Percentiles rank a stretch among this genome's conserved stretches.
Conservation (phyloP, 2,329 filamentous ascomycete species). For the Claviceps paspali region DNA sequence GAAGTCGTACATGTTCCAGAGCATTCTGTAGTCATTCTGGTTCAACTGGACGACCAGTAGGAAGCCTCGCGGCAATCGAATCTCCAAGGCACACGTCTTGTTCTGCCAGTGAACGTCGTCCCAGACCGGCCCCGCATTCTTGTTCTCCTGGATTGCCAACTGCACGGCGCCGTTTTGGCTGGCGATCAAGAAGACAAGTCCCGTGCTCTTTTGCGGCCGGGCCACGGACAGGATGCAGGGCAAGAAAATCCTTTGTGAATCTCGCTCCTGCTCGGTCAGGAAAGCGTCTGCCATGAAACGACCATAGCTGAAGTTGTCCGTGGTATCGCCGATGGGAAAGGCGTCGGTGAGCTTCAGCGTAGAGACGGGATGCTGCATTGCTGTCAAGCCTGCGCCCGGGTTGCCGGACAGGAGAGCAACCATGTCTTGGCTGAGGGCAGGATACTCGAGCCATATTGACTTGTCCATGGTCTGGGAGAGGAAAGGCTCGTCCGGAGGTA, state of each 20-base stretch:
- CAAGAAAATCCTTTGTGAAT: slow-evolving; percentile 52
- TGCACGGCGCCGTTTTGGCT: slow-evolving; percentile 71
- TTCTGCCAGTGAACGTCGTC: slow-evolving; percentile 68
- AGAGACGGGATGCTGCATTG: slow-evolving; percentile 29
- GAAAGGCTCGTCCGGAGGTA: slow-evolving; percentile 53
- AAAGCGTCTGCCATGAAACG: slow-evolving; percentile 61
- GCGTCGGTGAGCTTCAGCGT: slow-evolving; percentile 45
- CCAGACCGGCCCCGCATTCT: slow-evolving; percentile 58
- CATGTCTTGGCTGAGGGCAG: slow-evolving; percentile 55
- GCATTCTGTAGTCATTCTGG: slow-evolving; percentile 60
- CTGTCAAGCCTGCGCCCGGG: slow-evolving; percentile 32
- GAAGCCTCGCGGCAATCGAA: slow-evolving; percentile 64
- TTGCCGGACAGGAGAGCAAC: slow-evolving; percentile 53
- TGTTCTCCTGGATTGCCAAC: slow-evolving; percentile 54
- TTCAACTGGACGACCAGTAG: slow-evolving; percentile 54
- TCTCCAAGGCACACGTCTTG: slow-evolving; percentile 46
- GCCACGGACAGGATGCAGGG: slow-evolving; percentile 64
- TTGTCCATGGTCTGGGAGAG: slow-evolving; percentile 70
- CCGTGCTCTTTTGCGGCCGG: slow-evolving; percentile 52
- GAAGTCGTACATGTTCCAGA: slow-evolving; percentile 79
- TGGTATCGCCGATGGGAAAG: slow-evolving; percentile 63
- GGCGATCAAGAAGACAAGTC: slow-evolving; percentile 56
- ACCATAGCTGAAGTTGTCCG: slow-evolving; percentile 62
- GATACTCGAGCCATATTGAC: slow-evolving; percentile 69
- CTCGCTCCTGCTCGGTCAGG: slow-evolving; percentile 56